Evolutionary conservation across 148 eudicot species (phyloP).

Genomic region (Amaranthus palmeri): DNA sequence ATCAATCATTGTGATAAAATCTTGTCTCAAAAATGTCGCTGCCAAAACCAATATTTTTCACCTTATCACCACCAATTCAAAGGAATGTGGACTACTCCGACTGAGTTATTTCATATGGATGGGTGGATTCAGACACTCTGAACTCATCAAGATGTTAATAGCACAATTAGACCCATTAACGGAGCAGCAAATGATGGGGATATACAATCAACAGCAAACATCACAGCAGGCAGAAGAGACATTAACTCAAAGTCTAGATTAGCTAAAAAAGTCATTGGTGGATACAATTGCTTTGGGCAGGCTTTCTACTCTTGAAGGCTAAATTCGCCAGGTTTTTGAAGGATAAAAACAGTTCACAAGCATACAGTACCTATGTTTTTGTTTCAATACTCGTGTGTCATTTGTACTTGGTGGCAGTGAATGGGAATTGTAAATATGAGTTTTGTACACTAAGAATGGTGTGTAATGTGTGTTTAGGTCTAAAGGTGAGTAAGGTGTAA

Average conservation of each 20-base stretch:
- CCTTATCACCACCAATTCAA: slow-evolving; percentile 36
- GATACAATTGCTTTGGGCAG: slow-evolving; percentile 84
- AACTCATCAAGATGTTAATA: slow-evolving; percentile 87
- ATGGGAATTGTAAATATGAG: too few relatives aligned
- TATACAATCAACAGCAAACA: slow-evolving; percentile 73
- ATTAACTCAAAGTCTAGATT: slow-evolving; percentile 74
- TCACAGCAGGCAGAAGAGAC: slow-evolving; percentile 95
- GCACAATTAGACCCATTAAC: slow-evolving; percentile 74
- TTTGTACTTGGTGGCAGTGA: too few relatives aligned
- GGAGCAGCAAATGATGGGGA: slow-evolving; percentile 81
- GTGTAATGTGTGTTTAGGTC: too few relatives aligned
- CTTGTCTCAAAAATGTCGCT: slow-evolving; percentile 66
- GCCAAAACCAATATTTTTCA: slow-evolving; percentile 89
- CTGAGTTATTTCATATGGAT: slow-evolving; percentile 98
- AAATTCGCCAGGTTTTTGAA: slow-evolving; percentile 70
- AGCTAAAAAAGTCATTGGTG: slow-evolving; percentile 71
- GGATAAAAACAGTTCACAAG: too few relatives aligned
- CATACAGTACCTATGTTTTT: too few relatives aligned
- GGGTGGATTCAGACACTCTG: slow-evolving; percentile 96
- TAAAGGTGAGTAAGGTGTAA: too few relatives aligned
- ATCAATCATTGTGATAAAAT: slow-evolving; percentile 83
- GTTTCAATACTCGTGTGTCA: too few relatives aligned
- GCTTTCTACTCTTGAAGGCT: slow-evolving; percentile 87
- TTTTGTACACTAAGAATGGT: too few relatives aligned
- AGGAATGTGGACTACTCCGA: slow-evolving; percentile 92